A percentile compares a stretch with the other conserved stretches of the same genome.
These are phyloP conservation scores for Striga asiatica DNA, from an alignment of 257 asterid genomes.

Conservation along the genomic window DNA sequence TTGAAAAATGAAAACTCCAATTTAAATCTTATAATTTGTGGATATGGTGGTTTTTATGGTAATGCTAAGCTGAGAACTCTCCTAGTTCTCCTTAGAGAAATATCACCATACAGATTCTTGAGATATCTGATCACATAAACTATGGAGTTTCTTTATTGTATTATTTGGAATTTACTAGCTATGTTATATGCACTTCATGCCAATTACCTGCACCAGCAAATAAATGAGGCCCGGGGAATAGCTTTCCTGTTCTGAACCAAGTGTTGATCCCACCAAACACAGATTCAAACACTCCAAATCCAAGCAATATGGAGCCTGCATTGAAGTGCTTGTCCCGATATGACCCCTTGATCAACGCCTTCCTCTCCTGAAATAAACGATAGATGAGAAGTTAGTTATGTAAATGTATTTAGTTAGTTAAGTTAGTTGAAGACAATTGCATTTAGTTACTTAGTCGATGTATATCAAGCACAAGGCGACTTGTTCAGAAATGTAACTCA, in stretches of 20 bases:
- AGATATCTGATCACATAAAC: no score
- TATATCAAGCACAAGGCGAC: no score
- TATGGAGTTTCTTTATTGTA: background rate
- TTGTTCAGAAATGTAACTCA: no score
- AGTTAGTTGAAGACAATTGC: background rate
- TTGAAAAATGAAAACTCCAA: no score
- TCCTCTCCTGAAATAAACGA: slow-evolving; percentile 15
- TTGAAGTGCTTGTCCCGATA: slow-evolving; percentile 79
- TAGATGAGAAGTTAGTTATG: no score
- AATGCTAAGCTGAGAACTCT: no score
- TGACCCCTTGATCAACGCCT: slow-evolving; percentile 48
- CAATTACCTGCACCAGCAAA: slow-evolving; percentile 75
- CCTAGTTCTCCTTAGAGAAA: no score
- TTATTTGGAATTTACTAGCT: background rate
- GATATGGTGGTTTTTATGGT: no score
- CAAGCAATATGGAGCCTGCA: slow-evolving; percentile 84
- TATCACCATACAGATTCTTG: no score
- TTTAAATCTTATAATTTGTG: no score
- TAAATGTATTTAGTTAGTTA: background rate
- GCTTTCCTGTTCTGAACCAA: slow-evolving; percentile 76
- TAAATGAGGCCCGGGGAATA: slow-evolving; percentile 95
- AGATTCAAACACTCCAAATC: slow-evolving; percentile 69
- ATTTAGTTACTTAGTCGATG: background rate
- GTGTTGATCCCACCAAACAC: slow-evolving; percentile 78
- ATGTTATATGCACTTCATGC: background rate